These are phyloP conservation scores for Butyriboletus loyo DNA, from an alignment of 768 basidiomycete genomes.

Conservation along the genomic window DNA sequence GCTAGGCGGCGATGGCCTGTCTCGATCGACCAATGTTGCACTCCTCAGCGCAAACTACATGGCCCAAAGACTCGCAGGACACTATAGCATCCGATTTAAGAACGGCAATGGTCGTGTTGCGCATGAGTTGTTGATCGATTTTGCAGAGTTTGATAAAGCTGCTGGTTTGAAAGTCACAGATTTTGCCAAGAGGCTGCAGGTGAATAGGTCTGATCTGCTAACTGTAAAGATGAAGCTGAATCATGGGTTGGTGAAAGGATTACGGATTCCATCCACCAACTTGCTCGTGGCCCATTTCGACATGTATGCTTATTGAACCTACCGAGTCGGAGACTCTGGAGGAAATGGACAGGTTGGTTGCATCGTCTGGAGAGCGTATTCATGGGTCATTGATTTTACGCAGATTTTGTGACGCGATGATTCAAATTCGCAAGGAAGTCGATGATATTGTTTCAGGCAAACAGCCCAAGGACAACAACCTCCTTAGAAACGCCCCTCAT, in stretches of 20 bases:
- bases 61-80: slow-evolving; percentile 77
- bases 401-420: slow-evolving; percentile 98
- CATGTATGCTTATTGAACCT: slow-evolving; percentile 97
- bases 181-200: slow-evolving; percentile 94
- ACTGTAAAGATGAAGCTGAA: background rate
- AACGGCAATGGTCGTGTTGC: slow-evolving; percentile 92
- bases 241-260: slow-evolving; percentile 45
- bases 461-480: slow-evolving; percentile 88
- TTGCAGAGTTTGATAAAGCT: slow-evolving; percentile 90
- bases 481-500: slow-evolving; percentile 94
- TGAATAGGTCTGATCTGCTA: slow-evolving; percentile 24
- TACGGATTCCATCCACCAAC: slow-evolving; percentile 97
- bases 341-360: slow-evolving; percentile 76
- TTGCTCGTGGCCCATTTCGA: slow-evolving; percentile 96
- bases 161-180: slow-evolving; percentile 92
- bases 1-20: slow-evolving; percentile 92
- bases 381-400: background rate
- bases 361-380: background rate
- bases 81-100: slow-evolving; percentile 86
- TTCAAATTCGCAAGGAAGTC: slow-evolving; percentile 89
- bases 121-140: slow-evolving; percentile 92
- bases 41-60: slow-evolving; percentile 98
- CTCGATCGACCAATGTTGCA: slow-evolving; percentile 81
- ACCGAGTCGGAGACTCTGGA: slow-evolving; percentile 94
- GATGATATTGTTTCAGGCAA: slow-evolving; percentile 83